Evolutionary conservation across 2,329 filamentous ascomycete species (phyloP).

Genomic region (Fusarium pseudonygamai): DNA sequence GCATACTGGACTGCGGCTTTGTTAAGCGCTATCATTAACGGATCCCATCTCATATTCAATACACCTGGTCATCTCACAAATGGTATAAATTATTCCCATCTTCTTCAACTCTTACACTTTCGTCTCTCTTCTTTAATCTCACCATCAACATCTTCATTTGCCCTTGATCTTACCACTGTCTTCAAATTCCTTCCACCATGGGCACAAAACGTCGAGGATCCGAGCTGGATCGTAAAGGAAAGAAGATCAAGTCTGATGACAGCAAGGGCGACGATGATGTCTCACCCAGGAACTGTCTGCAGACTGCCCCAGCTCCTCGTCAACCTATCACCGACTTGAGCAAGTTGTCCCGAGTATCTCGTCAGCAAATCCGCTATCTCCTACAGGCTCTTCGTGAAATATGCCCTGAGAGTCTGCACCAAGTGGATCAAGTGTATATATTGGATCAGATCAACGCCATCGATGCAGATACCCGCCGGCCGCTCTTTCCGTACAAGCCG

Average conservation of each 20-base stretch:
- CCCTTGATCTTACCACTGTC: too few species aligned
- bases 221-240: background rate
- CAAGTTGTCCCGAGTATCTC: background rate
- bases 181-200: background rate
- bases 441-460: background rate
- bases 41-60: background rate
- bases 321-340: background rate
- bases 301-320: accelerated
- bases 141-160: accelerated
- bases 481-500: too few species aligned
- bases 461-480: too few species aligned
- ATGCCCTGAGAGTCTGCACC: background rate
- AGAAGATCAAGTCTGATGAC: background rate
- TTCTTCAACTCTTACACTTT: accelerated
- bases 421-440: too few species aligned
- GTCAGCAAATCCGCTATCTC: too few species aligned
- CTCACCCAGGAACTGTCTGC: accelerated
- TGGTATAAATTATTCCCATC: background rate
- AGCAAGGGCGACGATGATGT: accelerated
- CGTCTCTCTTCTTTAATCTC: accelerated
- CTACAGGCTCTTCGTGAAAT: background rate
- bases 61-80: accelerated
- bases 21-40: accelerated
- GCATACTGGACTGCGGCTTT: background rate
- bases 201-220: background rate